Evolutionary conservation across 805 yeast species (phyloP).

Genomic region (Schwanniomyces vanrijiae): DNA sequence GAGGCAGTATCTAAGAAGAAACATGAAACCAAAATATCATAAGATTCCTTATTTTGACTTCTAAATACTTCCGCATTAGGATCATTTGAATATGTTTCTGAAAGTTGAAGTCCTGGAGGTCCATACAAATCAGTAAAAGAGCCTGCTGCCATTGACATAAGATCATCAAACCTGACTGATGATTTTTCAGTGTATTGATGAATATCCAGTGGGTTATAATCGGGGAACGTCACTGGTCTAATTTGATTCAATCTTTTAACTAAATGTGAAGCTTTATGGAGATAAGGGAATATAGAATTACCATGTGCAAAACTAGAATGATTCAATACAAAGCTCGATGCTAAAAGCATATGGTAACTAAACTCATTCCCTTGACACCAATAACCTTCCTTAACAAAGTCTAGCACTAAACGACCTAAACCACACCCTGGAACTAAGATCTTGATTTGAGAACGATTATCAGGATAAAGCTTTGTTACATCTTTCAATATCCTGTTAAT

Average conservation of each 20-base stretch:
- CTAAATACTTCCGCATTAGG: constrained; percentile 44
- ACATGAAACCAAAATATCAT: constrained; percentile 52
- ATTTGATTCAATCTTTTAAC: constrained; percentile 45
- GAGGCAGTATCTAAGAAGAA: constrained; percentile 66
- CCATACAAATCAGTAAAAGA: constrained; percentile 71
- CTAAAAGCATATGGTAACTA: constrained; percentile 61
- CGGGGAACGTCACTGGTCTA: constrained; percentile 55
- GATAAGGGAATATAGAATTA: constrained; percentile 50
- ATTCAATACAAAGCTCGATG: constrained; percentile 56
- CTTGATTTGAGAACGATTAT: constrained; percentile 36
- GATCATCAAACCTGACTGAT: constrained; percentile 41
- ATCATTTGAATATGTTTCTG: constrained; percentile 38
- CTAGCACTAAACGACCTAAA: constrained; percentile 57
- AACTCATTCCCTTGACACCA: constrained; percentile 68
- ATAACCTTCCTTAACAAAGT: constrained; percentile 55
- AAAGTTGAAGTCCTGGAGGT: constrained; percentile 35
- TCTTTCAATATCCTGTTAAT: constrained; percentile 38
- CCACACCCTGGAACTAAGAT: constrained; percentile 68
- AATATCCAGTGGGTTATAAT: constrained; percentile 44
- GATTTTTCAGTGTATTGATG: constrained; percentile 34
- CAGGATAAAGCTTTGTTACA: constrained; percentile 37
- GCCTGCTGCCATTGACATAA: constrained; percentile 74
- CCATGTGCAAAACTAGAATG: constrained; percentile 39
- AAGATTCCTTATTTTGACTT: constrained; percentile 31
- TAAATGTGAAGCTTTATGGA: constrained; percentile 52